These are phyloP conservation scores for Auricularia sp. DNA, from an alignment of 768 basidiomycete species.

Conservation along the genomic window DNA sequence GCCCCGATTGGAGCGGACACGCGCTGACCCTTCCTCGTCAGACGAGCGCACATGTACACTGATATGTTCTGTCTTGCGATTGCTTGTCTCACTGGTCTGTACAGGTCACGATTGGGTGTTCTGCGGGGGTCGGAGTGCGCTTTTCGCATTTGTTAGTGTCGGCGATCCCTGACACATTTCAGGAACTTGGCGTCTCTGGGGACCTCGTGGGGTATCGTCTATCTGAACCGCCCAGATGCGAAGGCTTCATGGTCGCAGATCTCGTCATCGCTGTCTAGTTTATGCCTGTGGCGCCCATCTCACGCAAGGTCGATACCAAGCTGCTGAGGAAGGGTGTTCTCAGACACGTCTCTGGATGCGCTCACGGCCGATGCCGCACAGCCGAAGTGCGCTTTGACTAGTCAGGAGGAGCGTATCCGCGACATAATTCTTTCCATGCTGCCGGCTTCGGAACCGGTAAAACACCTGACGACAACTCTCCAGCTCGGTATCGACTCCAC, in stretches of 20 bases:
- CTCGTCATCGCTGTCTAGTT: slow-evolving; percentile 40
- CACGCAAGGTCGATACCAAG: slow-evolving; percentile 26
- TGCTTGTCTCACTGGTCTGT: too few relatives aligned
- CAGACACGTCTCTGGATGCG: slow-evolving; percentile 14
- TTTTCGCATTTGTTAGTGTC: too few relatives aligned
- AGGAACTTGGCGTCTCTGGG: slow-evolving; percentile 40
- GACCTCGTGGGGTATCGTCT: slow-evolving; percentile 41
- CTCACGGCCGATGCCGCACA: slow-evolving; percentile 7
- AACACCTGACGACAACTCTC: not conserved
- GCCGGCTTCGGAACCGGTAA: not conserved
- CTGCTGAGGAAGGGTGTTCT: slow-evolving; percentile 18
- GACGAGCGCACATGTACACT: not conserved
- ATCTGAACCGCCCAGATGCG: slow-evolving; percentile 34
- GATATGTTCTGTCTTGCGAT: not conserved
- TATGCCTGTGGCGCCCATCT: slow-evolving; percentile 34
- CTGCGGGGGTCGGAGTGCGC: not conserved
- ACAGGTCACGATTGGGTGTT: not conserved
- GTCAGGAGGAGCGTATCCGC: not conserved
- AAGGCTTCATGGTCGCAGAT: slow-evolving; percentile 44
- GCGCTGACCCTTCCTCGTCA: not conserved
- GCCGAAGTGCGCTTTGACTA: not conserved
- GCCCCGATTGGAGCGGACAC: not conserved
- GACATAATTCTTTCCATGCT: not conserved
- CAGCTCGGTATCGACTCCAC: not conserved
- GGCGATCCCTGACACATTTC: not conserved